Conservation (phyloP, 2,329 filamentous ascomycete species). For the Botrytis fragariae region DNA sequence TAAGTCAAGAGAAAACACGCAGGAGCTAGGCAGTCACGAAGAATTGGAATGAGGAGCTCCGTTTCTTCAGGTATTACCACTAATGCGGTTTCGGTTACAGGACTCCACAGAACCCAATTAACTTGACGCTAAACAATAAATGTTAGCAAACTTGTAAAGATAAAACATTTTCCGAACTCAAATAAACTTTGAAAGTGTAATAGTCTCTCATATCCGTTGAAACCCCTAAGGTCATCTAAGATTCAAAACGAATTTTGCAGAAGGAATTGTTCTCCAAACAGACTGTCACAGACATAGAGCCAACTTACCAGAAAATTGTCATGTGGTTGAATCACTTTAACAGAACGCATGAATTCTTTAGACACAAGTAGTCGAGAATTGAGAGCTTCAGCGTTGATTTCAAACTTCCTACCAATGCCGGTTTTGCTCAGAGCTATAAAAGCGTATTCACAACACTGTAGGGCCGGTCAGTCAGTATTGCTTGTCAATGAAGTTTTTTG, state of each 20-base stretch:
- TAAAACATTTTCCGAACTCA: too few species aligned
- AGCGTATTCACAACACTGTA: conserved; percentile 41
- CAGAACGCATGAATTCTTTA: conserved; percentile 49
- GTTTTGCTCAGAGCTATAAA: conserved; percentile 45
- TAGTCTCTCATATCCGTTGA: background rate
- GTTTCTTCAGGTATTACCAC: conserved; percentile 63
- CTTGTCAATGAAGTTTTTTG: background rate
- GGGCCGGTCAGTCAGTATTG: background rate
- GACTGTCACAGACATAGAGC: background rate
- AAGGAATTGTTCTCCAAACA: background rate
- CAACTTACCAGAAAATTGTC: conserved; percentile 43
- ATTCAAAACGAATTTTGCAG: background rate
- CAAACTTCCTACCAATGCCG: conserved; percentile 40
- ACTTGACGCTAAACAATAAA: conserved; percentile 45
- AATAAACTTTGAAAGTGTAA: background rate
- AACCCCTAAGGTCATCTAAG: background rate
- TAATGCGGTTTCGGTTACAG: conserved; percentile 47
- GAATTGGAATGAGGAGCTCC: conserved; percentile 50
- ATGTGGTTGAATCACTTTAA: conserved; percentile 41
- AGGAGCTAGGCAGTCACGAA: conserved; percentile 35
- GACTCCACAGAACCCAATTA: conserved; percentile 61
- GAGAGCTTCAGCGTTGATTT: conserved; percentile 30
- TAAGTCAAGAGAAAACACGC: conserved; percentile 53
- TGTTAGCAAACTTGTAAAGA: background rate
- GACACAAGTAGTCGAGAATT: conserved; percentile 42